phyloP scores from a whole-genome alignment of 805 yeast genomes.

The Ogataea wickerhamii region DNA sequence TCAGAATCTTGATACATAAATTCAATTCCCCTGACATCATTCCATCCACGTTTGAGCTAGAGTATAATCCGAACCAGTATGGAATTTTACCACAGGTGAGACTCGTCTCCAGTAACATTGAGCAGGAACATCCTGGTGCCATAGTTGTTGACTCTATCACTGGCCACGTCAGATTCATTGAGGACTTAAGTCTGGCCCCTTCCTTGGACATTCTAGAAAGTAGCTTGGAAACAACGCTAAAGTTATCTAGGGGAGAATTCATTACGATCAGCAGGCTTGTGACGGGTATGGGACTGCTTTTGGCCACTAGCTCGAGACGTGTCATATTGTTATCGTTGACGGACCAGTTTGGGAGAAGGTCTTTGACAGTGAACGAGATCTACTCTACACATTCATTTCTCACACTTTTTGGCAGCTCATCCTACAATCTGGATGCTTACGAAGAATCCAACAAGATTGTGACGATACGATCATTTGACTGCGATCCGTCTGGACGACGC shows the following conservation, averaged over 20 bases:
- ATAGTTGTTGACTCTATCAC: constrained; percentile 56
- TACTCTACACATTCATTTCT: constrained; percentile 21
- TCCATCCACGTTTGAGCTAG: constrained; percentile 57
- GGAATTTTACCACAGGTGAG: constrained; percentile 49
- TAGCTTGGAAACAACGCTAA: constrained; percentile 35
- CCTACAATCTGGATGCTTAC: constrained; percentile 21
- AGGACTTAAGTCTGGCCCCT: constrained; percentile 68
- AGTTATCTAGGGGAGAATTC: constrained; percentile 49
- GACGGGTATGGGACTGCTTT: constrained; percentile 70
- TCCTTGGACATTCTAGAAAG: constrained; percentile 40
- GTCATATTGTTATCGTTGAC: constrained; percentile 58
- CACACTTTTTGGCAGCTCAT: constrained; percentile 15
- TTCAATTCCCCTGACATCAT: constrained; percentile 57
- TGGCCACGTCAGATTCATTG: constrained; percentile 67
- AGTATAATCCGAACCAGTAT: constrained; percentile 29
- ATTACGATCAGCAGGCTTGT: constrained; percentile 55
- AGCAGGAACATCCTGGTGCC: constrained; percentile 56
- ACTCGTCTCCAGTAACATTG: constrained; percentile 56
- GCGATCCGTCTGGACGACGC: constrained; percentile 46
- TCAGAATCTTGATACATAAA: constrained; percentile 63
- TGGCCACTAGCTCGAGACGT: constrained; percentile 69
- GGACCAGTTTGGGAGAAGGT: constrained; percentile 65
- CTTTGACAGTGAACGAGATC: constrained; percentile 23
- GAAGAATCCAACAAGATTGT: constrained; percentile 45
- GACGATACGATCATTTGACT: constrained; percentile 41